A percentile compares a stretch with the other conserved stretches of the same genome.
These are phyloP conservation scores for Saraca asoca DNA, from an alignment of 331 rosid species.

Conservation along the genomic window DNA sequence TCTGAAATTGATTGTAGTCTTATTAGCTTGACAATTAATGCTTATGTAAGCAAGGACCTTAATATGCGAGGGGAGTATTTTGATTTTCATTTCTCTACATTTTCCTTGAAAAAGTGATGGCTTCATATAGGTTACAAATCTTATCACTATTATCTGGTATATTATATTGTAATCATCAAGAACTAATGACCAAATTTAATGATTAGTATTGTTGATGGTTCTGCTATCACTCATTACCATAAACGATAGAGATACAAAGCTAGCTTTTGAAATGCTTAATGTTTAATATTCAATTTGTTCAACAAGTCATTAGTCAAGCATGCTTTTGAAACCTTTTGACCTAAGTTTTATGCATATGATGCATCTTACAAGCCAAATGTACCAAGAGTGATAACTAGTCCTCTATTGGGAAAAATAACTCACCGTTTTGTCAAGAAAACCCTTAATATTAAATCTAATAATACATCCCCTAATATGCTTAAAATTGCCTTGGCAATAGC, in stretches of 20 bases:
- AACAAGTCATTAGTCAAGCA: neutral
- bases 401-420: constrained; percentile 87
- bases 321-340: neutral
- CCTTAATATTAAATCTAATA: constrained; percentile 59
- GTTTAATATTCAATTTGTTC: constrained; percentile 21
- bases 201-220: constrained; percentile 10
- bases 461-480: constrained; percentile 46
- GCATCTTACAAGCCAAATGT: constrained; percentile 64
- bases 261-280: constrained; percentile 17
- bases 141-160: constrained; percentile 15
- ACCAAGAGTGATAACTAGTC: constrained; percentile 84
- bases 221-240: constrained; percentile 1
- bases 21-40: constrained; percentile 70
- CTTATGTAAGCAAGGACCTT: constrained; percentile 80
- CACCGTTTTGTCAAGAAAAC: constrained; percentile 89
- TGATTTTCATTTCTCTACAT: too few species aligned
- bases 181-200: constrained; percentile 20
- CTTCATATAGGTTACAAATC: too few species aligned
- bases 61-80: constrained; percentile 82
- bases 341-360: constrained; percentile 32
- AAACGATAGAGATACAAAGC: constrained; percentile 19
- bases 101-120: too few species aligned
- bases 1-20: constrained; percentile 56
- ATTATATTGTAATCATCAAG: constrained; percentile 8
- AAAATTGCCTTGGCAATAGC: too few species aligned